Percentiles rank a stretch among this genome's conserved stretches.
Evolutionary conservation across 345 rosid genomes (phyloP).

Genomic region (Corchorus olitorius): DNA sequence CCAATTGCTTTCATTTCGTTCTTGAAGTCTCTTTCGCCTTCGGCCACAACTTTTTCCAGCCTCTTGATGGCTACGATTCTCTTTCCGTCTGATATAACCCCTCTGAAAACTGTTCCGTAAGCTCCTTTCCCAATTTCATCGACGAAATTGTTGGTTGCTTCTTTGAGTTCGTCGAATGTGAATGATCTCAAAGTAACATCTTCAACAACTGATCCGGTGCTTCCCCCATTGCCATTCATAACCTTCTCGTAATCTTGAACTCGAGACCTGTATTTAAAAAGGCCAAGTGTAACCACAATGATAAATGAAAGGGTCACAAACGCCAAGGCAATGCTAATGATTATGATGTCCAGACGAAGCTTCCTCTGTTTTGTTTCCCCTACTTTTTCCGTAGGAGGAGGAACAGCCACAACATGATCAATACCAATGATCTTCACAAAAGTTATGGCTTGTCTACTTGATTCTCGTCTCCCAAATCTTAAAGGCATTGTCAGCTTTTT

Average conservation of each 20-base stretch:
- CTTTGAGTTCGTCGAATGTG: background rate
- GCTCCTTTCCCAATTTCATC: slow-evolving; percentile 12
- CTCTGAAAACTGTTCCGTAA: slow-evolving; percentile 32
- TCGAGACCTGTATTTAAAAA: background rate
- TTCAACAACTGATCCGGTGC: background rate
- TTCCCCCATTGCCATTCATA: background rate
- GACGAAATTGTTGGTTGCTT: background rate
- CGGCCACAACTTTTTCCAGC: slow-evolving; percentile 23
- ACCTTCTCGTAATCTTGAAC: background rate
- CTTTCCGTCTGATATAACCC: slow-evolving; percentile 7
- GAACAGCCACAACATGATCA: background rate
- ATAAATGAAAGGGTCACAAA: background rate
- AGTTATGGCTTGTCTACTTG: background rate
- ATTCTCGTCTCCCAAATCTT: background rate
- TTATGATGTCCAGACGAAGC: background rate
- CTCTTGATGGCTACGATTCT: slow-evolving; percentile 26
- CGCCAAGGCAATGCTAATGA: background rate
- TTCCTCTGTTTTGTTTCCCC: background rate
- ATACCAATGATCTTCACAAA: background rate
- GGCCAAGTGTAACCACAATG: background rate
- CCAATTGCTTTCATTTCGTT: slow-evolving; percentile 26
- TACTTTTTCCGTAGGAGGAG: too few relatives aligned
- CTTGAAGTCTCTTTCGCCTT: slow-evolving; percentile 26
- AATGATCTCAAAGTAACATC: background rate
- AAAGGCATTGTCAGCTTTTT: background rate